A percentile compares a stretch with the other conserved stretches of the same genome.
Evolutionary conservation across 192 early-diverging fungal genomes (phyloP).

Genomic region (Phycomyces nitens): DNA sequence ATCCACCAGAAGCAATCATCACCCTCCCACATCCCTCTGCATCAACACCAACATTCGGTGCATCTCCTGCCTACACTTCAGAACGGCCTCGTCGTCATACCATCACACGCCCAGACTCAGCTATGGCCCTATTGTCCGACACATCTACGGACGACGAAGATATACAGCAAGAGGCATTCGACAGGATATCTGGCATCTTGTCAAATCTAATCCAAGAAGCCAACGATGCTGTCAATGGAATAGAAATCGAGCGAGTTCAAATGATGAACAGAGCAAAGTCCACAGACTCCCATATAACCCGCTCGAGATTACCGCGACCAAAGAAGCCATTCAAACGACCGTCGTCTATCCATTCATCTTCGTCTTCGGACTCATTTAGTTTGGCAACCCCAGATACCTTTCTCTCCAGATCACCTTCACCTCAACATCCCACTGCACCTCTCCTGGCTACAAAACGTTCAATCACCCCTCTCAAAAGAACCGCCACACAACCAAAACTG

Average conservation of each 20-base stretch:
- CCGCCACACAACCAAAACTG: background rate
- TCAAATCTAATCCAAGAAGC: conserved; percentile 31
- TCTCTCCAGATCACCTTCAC: conserved; percentile 12
- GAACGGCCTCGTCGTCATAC: conserved; percentile 4
- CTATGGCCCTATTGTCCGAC: conserved; percentile 15
- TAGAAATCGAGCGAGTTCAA: conserved; percentile 9
- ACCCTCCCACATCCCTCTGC: conserved; percentile 15
- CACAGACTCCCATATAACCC: background rate
- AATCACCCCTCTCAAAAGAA: background rate
- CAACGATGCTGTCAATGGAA: conserved; percentile 24
- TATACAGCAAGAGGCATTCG: conserved; percentile 20
- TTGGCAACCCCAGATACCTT: background rate
- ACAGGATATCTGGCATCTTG: conserved; percentile 32
- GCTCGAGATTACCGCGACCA: conserved; percentile 12
- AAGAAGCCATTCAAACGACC: conserved; percentile 1
- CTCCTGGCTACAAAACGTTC: too few relatives aligned
- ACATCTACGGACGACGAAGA: conserved; percentile 11
- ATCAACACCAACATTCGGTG: conserved; percentile 6
- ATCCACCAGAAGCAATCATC: conserved; percentile 3
- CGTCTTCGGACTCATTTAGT: background rate
- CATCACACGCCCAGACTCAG: conserved; percentile 18
- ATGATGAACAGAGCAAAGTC: background rate
- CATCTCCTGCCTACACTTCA: background rate
- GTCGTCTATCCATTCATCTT: background rate
- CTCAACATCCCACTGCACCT: background rate